Conservation (phyloP, 176 grass and related monocot species). For the bread wheat (Triticum aestivum) region IWGSC_CS_RefSeq_v2.1 NC_057813.1:19714725-19715224, state of each 20-base stretch:
- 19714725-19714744: constrained; percentile 50
- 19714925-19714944: background rate
- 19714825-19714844: constrained; percentile 19
- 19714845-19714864: background rate
- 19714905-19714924: background rate
- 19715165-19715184: background rate
- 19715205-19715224: background rate
- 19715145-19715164: background rate
- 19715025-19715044: background rate
- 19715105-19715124: background rate
- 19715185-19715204: background rate
- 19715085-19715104: background rate
- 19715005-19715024: background rate
- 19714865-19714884: constrained; percentile 6
- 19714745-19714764: background rate
- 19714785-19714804: constrained; percentile 24
- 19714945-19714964: background rate
- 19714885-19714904: constrained; percentile 11
- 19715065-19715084: background rate
- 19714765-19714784: background rate
- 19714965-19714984: background rate
- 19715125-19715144: background rate
- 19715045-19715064: background rate
- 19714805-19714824: background rate
- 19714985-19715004: background rate